These are phyloP conservation scores for Candida qinlingensis DNA, from an alignment of 805 yeast species.

Conservation along the genomic window DNA sequence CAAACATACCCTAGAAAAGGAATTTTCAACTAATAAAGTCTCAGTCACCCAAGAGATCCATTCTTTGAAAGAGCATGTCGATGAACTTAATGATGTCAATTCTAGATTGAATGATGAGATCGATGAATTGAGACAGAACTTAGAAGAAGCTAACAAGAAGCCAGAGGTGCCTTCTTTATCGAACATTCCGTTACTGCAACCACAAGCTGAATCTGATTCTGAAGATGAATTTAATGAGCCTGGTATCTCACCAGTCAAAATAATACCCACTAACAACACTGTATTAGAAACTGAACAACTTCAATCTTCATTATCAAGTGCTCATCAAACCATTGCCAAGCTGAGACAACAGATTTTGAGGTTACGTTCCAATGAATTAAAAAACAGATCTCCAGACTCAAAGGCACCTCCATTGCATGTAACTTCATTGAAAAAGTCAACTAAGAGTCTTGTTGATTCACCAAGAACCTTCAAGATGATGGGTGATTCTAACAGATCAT, in stretches of 20 bases:
- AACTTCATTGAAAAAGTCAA: slow-evolving; percentile 9
- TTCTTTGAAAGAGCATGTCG: slow-evolving; percentile 46
- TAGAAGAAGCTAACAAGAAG: slow-evolving; percentile 14
- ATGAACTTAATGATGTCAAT: slow-evolving; percentile 65
- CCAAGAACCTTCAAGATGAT: slow-evolving; percentile 15
- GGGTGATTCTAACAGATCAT: slow-evolving; percentile 22
- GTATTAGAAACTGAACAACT: slow-evolving; percentile 62
- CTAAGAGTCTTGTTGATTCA: slow-evolving; percentile 6
- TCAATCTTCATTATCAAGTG: slow-evolving; percentile 56
- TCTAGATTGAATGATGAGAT: slow-evolving; percentile 46
- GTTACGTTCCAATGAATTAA: slow-evolving; percentile 23
- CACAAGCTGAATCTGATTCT: slow-evolving; percentile 25
- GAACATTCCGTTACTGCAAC: slow-evolving; percentile 21
- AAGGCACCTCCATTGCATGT: slow-evolving; percentile 9
- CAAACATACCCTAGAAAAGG: slow-evolving; percentile 35
- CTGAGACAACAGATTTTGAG: slow-evolving; percentile 37
- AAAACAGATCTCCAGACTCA: slow-evolving; percentile 15
- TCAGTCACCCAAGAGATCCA: slow-evolving; percentile 37
- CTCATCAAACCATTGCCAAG: slow-evolving; percentile 57
- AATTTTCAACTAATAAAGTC: slow-evolving; percentile 31
- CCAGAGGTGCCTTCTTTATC: slow-evolving; percentile 13
- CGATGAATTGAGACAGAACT: slow-evolving; percentile 20
- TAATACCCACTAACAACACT: slow-evolving; percentile 35
- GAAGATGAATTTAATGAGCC: slow-evolving; percentile 36
- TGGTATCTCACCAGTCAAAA: slow-evolving; percentile 29